These are phyloP conservation scores for Emiliania huxleyi DNA, from an alignment of 78 protist species.

Conservation along the genomic window DNA sequence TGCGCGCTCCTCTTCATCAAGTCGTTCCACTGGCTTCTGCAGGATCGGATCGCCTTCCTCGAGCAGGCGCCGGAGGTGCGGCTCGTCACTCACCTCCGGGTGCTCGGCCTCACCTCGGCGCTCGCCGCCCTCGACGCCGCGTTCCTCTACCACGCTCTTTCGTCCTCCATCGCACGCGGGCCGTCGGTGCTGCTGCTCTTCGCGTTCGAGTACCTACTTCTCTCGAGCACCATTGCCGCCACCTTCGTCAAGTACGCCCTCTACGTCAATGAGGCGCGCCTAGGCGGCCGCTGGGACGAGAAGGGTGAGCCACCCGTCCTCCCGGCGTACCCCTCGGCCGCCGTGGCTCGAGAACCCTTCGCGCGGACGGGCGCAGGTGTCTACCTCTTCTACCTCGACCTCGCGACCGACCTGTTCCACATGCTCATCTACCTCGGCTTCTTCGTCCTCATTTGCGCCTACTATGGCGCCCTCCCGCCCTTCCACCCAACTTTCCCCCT, in stretches of 20 bases:
- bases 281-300: conserved; percentile 78
- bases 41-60: conserved; percentile 24
- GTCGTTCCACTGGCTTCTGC: conserved; percentile 81
- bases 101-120: conserved; percentile 22
- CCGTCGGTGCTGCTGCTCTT: conserved; percentile 74
- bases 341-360: too few species aligned
- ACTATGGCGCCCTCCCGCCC: too few species aligned
- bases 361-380: too few species aligned
- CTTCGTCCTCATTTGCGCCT: conserved; percentile 54
- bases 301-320: too few species aligned
- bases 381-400: conserved; percentile 72
- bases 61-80: conserved; percentile 67
- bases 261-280: conserved; percentile 47
- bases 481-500: too few species aligned
- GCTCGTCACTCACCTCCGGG: conserved; percentile 50
- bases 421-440: conserved; percentile 57
- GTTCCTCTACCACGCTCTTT: conserved; percentile 45
- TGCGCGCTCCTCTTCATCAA: conserved; percentile 71
- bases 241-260: conserved; percentile 38
- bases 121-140: conserved; percentile 48
- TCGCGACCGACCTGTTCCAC: conserved; percentile 43
- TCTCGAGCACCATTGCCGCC: background rate
- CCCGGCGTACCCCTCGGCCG: too few species aligned
- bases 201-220: conserved; percentile 72
- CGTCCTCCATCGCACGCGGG: conserved; percentile 35